Evolutionary conservation across 139 green algal species (phyloP).

Genomic region (Dunaliella primolecta): DNA sequence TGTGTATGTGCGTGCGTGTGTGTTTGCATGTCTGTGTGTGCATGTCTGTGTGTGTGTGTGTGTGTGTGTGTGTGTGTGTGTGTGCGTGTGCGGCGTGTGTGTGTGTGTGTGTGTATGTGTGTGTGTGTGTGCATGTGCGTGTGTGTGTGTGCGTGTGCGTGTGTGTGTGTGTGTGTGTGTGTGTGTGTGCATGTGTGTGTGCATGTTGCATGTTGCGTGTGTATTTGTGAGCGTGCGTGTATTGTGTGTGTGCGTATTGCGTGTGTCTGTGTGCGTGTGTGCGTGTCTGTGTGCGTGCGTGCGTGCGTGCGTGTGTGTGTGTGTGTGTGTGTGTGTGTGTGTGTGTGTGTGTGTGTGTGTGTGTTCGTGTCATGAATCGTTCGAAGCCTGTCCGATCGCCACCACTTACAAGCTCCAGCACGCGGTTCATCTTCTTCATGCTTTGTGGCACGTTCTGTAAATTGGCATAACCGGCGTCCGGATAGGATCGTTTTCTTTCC

Average conservation of each 20-base stretch:
- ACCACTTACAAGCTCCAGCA: slow-evolving; percentile 26
- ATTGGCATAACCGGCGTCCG: slow-evolving; percentile 6
- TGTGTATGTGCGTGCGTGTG: too few relatives aligned
- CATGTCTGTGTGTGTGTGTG: too few relatives aligned
- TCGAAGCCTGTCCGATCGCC: neutral
- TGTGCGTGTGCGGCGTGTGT: too few relatives aligned
- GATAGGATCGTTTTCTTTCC: slow-evolving; percentile 3
- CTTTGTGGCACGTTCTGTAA: slow-evolving; percentile 28
- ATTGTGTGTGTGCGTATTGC: neutral
- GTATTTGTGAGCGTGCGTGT: neutral
- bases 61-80: too few relatives aligned
- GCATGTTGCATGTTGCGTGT: too few relatives aligned
- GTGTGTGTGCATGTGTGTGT: too few relatives aligned
- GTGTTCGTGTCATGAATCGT: neutral
- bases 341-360: neutral
- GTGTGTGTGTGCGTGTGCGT: too few relatives aligned
- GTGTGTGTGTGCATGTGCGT: too few relatives aligned
- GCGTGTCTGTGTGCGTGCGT: neutral
- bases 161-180: too few relatives aligned
- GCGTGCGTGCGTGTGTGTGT: neutral
- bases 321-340: neutral
- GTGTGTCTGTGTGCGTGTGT: neutral
- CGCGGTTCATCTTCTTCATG: slow-evolving; percentile 36
- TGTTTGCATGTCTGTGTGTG: too few relatives aligned
- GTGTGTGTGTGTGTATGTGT: too few relatives aligned